A percentile compares a stretch with the other conserved stretches of the same genome.
These are phyloP conservation scores for Penicillium sp. DNA, from an alignment of 2,329 filamentous ascomycete genomes.

Conservation along the genomic window DNA sequence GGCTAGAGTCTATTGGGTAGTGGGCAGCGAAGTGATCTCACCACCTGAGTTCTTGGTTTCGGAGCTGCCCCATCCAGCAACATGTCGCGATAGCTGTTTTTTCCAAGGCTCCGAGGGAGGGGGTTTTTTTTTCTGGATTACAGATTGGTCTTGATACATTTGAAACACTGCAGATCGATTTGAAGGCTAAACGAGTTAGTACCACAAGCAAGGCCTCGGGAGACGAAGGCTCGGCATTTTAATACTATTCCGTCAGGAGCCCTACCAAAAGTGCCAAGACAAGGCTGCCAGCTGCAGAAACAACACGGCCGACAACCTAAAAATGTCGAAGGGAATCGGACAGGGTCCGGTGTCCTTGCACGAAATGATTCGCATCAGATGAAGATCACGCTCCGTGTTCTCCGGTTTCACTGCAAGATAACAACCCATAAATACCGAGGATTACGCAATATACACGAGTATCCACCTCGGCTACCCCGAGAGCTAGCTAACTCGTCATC, in stretches of 20 bases:
- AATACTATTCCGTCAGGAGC: neutral
- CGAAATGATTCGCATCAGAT: neutral
- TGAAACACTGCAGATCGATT: neutral
- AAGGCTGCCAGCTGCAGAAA: conserved; percentile 4
- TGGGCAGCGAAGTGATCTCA: neutral
- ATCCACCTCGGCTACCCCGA: conserved; percentile 5
- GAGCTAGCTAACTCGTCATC: neutral
- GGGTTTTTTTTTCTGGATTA: neutral
- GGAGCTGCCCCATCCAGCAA: neutral
- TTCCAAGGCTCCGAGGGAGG: too few relatives aligned
- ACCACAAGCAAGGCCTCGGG: neutral
- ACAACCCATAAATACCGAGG: neutral
- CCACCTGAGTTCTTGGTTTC: neutral
- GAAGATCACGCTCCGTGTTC: conserved; percentile 1
- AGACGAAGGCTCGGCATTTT: neutral
- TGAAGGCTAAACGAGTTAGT: neutral
- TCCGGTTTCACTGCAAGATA: neutral
- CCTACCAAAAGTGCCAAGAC: neutral
- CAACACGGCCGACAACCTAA: neutral
- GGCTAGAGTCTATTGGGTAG: neutral
- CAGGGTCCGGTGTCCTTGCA: neutral
- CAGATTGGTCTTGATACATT: neutral
- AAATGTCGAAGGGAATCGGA: neutral
- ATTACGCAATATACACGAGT: neutral
- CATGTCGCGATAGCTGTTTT: too few relatives aligned